Base-by-base conservation (phyloP, 2,329 filamentous ascomycete species). In the Ophiosphaerella korrae region DNA sequence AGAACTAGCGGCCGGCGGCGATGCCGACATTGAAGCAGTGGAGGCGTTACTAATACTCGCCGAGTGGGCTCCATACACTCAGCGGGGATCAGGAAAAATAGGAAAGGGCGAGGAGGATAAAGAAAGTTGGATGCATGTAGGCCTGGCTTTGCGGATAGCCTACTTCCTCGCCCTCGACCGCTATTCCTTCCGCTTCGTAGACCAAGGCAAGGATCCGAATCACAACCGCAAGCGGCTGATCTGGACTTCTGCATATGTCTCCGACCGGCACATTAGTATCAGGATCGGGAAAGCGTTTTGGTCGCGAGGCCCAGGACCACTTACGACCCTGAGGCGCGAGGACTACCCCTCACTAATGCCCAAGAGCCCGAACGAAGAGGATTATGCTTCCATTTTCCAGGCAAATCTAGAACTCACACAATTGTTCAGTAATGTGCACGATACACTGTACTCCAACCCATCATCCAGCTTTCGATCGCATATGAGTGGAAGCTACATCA, bases 101-200 rank as follows among this genome's bases (percentile, higher is more conserved):
- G 88, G 87, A 0, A 81, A 87, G 48, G 88, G 88, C 7, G 87
- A 90, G 67, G 88, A 90, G 65, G 87, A 90, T 60, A 82, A 88
- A 38, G 86, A 88, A 26, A 86, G 87, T 0, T 90, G 88, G 88
- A 90, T 90, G 87, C 85, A 89, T 60, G 86, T 89, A 5, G 88
- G 88, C 1, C 80, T 87, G 16, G 88, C 88, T 3, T 74, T 90
- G 6, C 81, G 88, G 6, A 82, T 88, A 2, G 87, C 84, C 0
- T 90, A 90, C 66, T 88, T 88, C 43, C 82, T 89, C 13, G 84
- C 84, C 1, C 77, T 90, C 14, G 88, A 90, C 64, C 80, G 85
- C 52, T 88, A 87, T 16, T 85, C 85, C 0, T 86, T 90, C 59
- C 79, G 84, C 37, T 81, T 83, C 29, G 82, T 85, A 33, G 78